Conservation (phyloP, 768 basidiomycete genomes). For the Mycena rebaudengoi region DNA sequence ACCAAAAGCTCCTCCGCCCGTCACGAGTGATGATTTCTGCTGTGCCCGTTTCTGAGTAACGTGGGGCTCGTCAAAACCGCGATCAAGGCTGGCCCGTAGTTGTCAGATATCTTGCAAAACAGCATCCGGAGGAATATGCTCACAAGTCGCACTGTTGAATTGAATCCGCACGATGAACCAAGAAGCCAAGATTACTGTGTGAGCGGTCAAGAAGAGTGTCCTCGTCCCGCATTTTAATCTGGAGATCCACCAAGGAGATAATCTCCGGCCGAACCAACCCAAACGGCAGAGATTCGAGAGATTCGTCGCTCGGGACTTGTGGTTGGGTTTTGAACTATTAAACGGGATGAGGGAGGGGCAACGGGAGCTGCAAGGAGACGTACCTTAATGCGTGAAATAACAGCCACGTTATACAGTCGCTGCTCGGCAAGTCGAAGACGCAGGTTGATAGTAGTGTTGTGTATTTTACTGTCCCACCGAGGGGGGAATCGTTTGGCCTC, state of each 20-base stretch:
- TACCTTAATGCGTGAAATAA: too few relatives aligned
- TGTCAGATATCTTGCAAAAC: background rate
- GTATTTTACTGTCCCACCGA: too few relatives aligned
- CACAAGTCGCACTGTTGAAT: slow-evolving; percentile 8
- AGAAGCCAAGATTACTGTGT: slow-evolving; percentile 7
- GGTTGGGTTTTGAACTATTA: too few relatives aligned
- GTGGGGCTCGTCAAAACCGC: background rate
- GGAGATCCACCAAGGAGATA: background rate
- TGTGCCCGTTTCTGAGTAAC: background rate
- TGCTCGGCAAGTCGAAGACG: too few relatives aligned
- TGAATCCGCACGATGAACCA: background rate
- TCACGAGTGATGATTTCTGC: background rate
- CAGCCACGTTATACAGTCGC: too few relatives aligned
- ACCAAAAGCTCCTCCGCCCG: background rate
- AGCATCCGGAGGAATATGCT: background rate
- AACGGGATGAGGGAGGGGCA: too few relatives aligned
- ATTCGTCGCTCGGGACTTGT: too few relatives aligned
- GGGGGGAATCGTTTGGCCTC: too few relatives aligned
- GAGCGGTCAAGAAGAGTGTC: slow-evolving; percentile 6
- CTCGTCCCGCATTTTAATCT: background rate
- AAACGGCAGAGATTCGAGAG: too few relatives aligned
- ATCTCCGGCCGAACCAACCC: slow-evolving; percentile 7
- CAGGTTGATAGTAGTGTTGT: too few relatives aligned
- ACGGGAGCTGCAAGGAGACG: too few relatives aligned
- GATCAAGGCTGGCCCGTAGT: background rate